Evolutionary conservation across 192 early-diverging fungal genomes (phyloP), one percentile per base, ranked within the genome.

Genomic region (Coemansia sp.): DNA sequence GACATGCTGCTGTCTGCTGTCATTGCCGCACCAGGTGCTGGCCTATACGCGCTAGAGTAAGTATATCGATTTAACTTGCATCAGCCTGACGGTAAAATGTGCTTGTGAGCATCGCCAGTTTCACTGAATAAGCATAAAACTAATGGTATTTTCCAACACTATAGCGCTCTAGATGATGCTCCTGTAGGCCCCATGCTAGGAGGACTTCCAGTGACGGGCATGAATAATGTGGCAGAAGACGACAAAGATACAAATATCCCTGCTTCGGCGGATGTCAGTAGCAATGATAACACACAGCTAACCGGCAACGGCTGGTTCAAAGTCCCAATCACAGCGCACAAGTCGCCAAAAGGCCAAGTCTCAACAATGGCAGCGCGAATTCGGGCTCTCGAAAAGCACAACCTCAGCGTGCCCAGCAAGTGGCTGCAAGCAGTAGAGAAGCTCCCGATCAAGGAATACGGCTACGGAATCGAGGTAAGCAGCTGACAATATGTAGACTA

Each of bases 401-500:
- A 65, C 56, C 66, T 81, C 4, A 58, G 63, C 6, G 69, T 81
- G 41, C 73, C 78, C 32, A 69, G 78, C n/a, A 81, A 75, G 56
- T 74, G 72, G 78, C 63, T 74, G 19, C 73, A 74, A 35, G 69
- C 55, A 12, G 78, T 81, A 0, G 63, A 75, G 41, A 69, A 67
- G 35, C 73, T 81, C 48, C 69, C 69, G 1, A 70, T 81, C 54
- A 75, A 72, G 41, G 78, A 81, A 25, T 81, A 81, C 52, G 78
- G 78, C 55, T 74, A 63, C 37, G 77, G 73, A 15, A 80, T 80
- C 37, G 77, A 80, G 73, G 77, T 75, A 80, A 70, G 60, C 11
- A 11, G 7, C 3, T 21, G 15, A 21, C 19, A n/a, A 49, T 19
- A 49, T 45, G 14, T 11, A 8, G 56, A 29, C 24, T 41, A 3